A percentile compares a stretch with the other conserved stretches of the same genome.
These are phyloP conservation scores for Elsinoe arachidis DNA, from an alignment of 2,329 filamentous ascomycete genomes.

Conservation along the genomic window DNA sequence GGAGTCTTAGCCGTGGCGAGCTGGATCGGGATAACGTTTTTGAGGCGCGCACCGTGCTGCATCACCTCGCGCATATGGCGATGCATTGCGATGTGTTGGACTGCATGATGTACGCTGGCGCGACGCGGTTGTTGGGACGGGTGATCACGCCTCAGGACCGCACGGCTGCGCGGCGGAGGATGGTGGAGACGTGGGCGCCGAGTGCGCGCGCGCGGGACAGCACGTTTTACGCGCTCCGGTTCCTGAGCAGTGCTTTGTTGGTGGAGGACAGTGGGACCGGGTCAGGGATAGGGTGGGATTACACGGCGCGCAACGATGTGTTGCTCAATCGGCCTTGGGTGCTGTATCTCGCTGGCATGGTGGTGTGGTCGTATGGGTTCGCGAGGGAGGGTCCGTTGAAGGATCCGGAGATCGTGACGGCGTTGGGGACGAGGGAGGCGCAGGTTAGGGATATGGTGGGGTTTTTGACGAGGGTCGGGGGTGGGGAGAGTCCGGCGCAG, in stretches of 20 bases:
- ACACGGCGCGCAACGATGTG: conserved; percentile 79
- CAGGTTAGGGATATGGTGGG: conserved; percentile 69
- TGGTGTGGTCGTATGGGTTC: conserved; percentile 93
- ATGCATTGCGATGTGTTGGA: conserved; percentile 98
- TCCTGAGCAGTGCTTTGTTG: conserved; percentile 74
- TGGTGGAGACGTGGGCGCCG: conserved; percentile 84
- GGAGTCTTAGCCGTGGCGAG: background rate
- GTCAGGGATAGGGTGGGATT: conserved; percentile 40
- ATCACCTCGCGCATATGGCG: conserved; percentile 93
- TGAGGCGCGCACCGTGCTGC: conserved; percentile 79
- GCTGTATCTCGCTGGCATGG: conserved; percentile 81
- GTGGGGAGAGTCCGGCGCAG: conserved; percentile 65
- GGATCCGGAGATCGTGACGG: conserved; percentile 29
- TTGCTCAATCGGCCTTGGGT: conserved; percentile 92
- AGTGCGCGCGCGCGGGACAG: conserved; percentile 83
- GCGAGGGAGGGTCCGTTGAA: conserved; percentile 73
- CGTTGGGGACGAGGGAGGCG: conserved; percentile 53
- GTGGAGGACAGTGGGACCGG: conserved; percentile 38
- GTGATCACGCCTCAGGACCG: conserved; percentile 78
- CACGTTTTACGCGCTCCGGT: conserved; percentile 83
- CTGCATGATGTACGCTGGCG: conserved; percentile 88
- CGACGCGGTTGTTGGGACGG: conserved; percentile 74
- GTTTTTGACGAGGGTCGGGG: conserved; percentile 65
- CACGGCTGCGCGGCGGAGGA: conserved; percentile 66
- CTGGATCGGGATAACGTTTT: conserved; percentile 63